Percentiles rank a stretch among this genome's conserved stretches.
Evolutionary conservation across 225 moss, liverwort and hornwort species (phyloP).

Genomic region (Bryum argenteum): DNA sequence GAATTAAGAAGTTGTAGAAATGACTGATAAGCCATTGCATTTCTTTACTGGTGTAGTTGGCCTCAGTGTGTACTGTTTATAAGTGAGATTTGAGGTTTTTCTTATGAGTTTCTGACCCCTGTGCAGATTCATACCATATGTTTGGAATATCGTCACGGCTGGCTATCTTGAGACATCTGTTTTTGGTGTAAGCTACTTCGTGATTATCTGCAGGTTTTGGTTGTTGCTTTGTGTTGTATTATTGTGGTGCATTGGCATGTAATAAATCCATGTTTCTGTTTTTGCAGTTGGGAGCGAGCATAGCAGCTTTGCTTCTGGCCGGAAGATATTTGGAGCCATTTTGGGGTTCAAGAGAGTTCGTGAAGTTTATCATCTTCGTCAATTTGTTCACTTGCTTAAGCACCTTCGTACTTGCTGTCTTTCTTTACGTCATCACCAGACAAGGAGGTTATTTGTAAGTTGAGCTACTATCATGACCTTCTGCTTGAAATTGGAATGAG

Average conservation of each 20-base stretch:
- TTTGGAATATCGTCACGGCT: constrained; percentile 76
- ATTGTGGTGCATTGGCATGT: background rate
- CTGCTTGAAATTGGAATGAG: constrained; percentile 20
- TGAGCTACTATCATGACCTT: constrained; percentile 15
- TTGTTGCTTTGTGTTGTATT: background rate
- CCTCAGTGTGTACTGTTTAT: background rate
- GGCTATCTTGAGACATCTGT: constrained; percentile 66
- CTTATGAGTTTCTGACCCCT: background rate
- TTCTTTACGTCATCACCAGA: constrained; percentile 83
- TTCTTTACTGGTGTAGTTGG: background rate
- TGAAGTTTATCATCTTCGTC: constrained; percentile 79
- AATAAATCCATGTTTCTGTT: constrained; percentile 3
- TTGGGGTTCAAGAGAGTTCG: constrained; percentile 92
- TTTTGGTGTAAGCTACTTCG: constrained; percentile 39
- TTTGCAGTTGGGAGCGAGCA: constrained; percentile 61
- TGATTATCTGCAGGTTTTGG: constrained; percentile 12
- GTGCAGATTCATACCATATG: constrained; percentile 74
- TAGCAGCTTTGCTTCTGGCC: constrained; percentile 64
- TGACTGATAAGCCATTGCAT: background rate
- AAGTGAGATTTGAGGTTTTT: background rate
- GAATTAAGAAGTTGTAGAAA: background rate
- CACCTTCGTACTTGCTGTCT: constrained; percentile 76
- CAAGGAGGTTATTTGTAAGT: constrained; percentile 68
- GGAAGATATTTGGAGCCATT: constrained; percentile 87
- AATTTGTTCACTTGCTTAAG: constrained; percentile 75